A percentile compares a stretch with the other conserved stretches of the same genome.
phyloP scores from a whole-genome alignment of 2,329 filamentous ascomycete species.

The Dothideomycetidae sp. region DNA sequence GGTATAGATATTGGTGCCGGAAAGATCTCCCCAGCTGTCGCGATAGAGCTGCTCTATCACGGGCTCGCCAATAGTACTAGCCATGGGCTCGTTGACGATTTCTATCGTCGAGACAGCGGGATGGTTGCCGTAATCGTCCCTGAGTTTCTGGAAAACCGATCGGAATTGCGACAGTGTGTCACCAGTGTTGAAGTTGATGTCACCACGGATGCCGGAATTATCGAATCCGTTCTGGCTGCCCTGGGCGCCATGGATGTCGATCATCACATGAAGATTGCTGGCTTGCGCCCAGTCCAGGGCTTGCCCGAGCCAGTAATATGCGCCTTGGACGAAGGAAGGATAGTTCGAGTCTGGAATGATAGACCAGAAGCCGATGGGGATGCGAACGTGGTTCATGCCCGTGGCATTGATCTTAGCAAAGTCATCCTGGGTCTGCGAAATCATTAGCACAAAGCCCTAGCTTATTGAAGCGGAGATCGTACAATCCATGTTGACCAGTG shows the following conservation, averaged over 20 bases:
- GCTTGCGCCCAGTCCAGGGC: conserved; percentile 45
- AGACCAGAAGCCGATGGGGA: conserved; percentile 55
- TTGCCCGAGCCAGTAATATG: conserved; percentile 42
- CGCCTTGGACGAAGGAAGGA: conserved; percentile 46
- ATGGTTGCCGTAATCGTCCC: conserved; percentile 31
- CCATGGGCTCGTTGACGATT: conserved; percentile 35
- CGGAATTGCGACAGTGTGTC: conserved; percentile 28
- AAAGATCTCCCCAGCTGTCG: conserved; percentile 34
- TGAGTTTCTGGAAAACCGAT: conserved; percentile 32
- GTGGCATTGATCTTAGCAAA: conserved; percentile 41
- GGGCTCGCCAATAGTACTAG: conserved; percentile 28
- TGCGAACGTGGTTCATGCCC: conserved; percentile 49
- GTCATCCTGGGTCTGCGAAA: conserved; percentile 29
- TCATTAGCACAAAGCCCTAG: not conserved
- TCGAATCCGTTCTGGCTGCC: conserved; percentile 55
- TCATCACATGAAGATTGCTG: conserved; percentile 47
- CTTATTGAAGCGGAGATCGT: conserved; percentile 13
- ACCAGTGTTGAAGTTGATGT: conserved; percentile 34
- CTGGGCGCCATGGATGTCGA: conserved; percentile 53
- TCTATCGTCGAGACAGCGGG: conserved; percentile 33
- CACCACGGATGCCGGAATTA: conserved; percentile 42
- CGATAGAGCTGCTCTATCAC: conserved; percentile 33
- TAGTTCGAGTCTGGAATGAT: conserved; percentile 36
- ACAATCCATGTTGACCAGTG: conserved; percentile 47
- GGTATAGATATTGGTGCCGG: conserved; percentile 28